These are phyloP conservation scores for Ceratocystis lukuohia DNA, from an alignment of 2,329 filamentous ascomycete species.

Conservation along the genomic window DNA sequence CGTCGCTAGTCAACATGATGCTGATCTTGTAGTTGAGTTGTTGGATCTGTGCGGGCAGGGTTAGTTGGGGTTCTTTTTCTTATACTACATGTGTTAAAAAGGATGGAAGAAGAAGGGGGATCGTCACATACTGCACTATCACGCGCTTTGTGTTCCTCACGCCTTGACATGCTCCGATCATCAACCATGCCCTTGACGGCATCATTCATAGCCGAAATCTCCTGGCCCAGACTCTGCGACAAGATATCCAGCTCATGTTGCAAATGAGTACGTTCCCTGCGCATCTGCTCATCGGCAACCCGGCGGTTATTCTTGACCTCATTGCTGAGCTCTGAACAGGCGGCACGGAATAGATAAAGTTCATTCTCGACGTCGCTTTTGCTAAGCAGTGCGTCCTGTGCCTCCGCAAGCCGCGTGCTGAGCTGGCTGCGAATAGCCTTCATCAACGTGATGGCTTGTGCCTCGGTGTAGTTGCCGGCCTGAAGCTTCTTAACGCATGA, in stretches of 20 bases:
- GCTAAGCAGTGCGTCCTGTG: slow-evolving; percentile 66
- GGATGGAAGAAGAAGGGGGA: not conserved
- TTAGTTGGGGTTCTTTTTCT: slow-evolving; percentile 19
- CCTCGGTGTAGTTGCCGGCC: slow-evolving; percentile 53
- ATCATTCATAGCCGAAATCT: slow-evolving; percentile 68
- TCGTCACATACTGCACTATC: slow-evolving; percentile 55
- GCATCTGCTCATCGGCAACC: slow-evolving; percentile 64
- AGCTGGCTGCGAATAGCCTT: slow-evolving; percentile 74
- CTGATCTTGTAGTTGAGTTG: slow-evolving; percentile 95
- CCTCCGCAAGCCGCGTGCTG: slow-evolving; percentile 65
- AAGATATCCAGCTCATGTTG: slow-evolving; percentile 95
- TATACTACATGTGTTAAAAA: not conserved
- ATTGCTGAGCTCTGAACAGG: slow-evolving; percentile 79
- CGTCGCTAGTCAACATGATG: slow-evolving; percentile 75
- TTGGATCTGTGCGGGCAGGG: slow-evolving; percentile 50
- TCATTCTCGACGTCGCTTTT: slow-evolving; percentile 91
- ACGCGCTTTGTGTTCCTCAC: slow-evolving; percentile 72
- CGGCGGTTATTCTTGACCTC: slow-evolving; percentile 71
- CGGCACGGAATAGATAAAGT: slow-evolving; percentile 83
- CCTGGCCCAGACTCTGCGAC: slow-evolving; percentile 70
- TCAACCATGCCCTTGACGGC: slow-evolving; percentile 94
- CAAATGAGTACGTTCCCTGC: slow-evolving; percentile 69
- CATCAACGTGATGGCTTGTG: slow-evolving; percentile 76
- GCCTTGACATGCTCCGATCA: slow-evolving; percentile 82
- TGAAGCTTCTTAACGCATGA: slow-evolving; percentile 70